These are phyloP conservation scores for Sonneratia alba DNA, from an alignment of 345 rosid species.

Conservation along the genomic window DNA sequence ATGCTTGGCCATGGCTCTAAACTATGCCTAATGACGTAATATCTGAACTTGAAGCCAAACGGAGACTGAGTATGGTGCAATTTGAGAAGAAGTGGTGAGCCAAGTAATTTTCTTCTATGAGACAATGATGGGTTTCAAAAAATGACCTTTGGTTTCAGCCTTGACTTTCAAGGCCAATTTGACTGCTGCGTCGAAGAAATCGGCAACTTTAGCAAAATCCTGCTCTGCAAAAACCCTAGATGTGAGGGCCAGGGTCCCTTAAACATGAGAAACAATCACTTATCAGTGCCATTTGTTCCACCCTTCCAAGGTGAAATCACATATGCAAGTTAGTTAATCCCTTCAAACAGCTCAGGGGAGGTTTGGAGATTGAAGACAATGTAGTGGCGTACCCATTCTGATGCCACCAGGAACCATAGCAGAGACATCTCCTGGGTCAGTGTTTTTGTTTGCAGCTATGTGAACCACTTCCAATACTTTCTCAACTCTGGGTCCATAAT, in stretches of 20 bases:
- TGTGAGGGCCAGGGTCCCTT: constrained; percentile 96
- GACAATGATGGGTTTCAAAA: background rate
- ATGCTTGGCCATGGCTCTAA: no score
- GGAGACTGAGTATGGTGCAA: background rate
- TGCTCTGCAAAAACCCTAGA: constrained; percentile 85
- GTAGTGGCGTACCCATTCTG: constrained; percentile 62
- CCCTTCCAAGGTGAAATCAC: background rate
- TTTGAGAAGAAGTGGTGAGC: no score
- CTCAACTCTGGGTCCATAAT: constrained; percentile 92
- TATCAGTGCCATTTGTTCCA: no score
- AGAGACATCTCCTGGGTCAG: constrained; percentile 94
- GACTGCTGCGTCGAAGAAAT: constrained; percentile 76
- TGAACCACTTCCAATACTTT: constrained; percentile 85
- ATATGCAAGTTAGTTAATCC: background rate
- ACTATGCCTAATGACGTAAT: background rate
- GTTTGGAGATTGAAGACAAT: background rate
- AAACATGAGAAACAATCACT: constrained; percentile 13
- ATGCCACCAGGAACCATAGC: constrained; percentile 99
- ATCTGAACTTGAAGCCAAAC: background rate
- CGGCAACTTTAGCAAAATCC: constrained; percentile 87
- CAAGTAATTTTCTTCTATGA: background rate
- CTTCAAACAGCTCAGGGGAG: background rate
- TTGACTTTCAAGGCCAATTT: constrained; percentile 73
- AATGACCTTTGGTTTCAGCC: constrained; percentile 52
- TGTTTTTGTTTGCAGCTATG: constrained; percentile 90